A percentile compares a stretch with the other conserved stretches of the same genome.
These are phyloP conservation scores for Rhizoclosmatium globosum DNA, from an alignment of 192 early-diverging fungal genomes.

Conservation along the genomic window DNA sequence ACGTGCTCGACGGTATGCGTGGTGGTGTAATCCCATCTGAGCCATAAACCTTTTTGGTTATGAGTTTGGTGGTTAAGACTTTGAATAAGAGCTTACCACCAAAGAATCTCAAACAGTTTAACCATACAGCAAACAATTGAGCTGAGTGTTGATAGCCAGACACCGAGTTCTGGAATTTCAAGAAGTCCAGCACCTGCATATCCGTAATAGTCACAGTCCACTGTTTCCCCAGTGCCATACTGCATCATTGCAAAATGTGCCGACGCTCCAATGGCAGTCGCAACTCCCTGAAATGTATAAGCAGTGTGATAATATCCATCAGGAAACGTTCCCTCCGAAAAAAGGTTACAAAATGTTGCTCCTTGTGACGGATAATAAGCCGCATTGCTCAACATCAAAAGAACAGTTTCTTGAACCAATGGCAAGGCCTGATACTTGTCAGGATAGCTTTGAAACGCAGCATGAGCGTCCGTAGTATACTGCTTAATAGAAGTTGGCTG, in stretches of 20 bases:
- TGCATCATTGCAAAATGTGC: slow-evolving; percentile 30
- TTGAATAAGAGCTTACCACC: neutral
- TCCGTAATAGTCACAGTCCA: slow-evolving; percentile 24
- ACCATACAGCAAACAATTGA: slow-evolving; percentile 1
- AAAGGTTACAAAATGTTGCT: slow-evolving; percentile 22
- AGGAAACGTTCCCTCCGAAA: slow-evolving; percentile 4
- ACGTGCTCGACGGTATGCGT: slow-evolving; percentile 8
- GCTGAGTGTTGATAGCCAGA: neutral
- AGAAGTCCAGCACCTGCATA: slow-evolving; percentile 14
- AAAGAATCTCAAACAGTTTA: slow-evolving; percentile 34
- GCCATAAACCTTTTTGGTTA: neutral
- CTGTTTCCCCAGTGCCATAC: neutral
- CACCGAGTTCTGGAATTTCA: slow-evolving; percentile 7
- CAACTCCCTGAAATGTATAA: neutral
- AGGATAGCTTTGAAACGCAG: neutral
- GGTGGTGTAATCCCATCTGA: neutral
- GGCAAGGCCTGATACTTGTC: slow-evolving; percentile 18
- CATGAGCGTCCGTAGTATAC: slow-evolving; percentile 12
- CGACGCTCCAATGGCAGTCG: slow-evolving; percentile 6
- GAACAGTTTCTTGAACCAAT: slow-evolving; percentile 4
- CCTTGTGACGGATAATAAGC: slow-evolving; percentile 18
- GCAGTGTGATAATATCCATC: slow-evolving; percentile 16
- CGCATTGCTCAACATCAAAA: neutral
- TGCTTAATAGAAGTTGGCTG: neutral
- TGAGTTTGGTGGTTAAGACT: neutral